Evolutionary conservation across 306 rosid species (phyloP).

Genomic region (Lablab purpureus): DNA sequence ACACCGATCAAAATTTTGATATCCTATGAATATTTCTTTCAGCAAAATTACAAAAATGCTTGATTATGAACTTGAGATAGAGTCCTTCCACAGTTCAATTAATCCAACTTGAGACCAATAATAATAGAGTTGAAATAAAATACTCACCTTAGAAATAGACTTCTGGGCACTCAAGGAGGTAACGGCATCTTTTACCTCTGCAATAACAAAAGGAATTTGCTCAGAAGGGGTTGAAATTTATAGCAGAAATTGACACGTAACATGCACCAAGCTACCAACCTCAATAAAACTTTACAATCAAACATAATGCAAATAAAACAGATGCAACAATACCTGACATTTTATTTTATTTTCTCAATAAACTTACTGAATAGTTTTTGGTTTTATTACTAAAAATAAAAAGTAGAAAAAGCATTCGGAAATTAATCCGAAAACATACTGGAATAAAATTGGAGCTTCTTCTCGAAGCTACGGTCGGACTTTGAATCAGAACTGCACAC

Average conservation of each 20-base stretch:
- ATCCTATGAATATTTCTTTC: background rate
- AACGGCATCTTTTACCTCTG: conserved; percentile 74
- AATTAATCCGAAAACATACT: conserved; percentile 41
- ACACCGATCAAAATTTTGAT: background rate
- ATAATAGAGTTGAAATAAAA: background rate
- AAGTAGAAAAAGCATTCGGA: background rate
- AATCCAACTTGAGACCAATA: background rate
- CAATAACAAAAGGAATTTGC: conserved; percentile 38
- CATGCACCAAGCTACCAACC: conserved; percentile 5
- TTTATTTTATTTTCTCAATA: background rate
- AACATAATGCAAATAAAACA: background rate
- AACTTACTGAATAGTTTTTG: background rate
- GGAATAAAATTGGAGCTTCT: conserved; percentile 58
- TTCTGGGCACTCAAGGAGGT: conserved; percentile 71
- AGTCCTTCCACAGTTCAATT: background rate
- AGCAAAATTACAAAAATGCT: conserved; percentile 12
- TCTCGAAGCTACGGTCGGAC: conserved; percentile 47
- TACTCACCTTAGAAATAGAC: conserved; percentile 69
- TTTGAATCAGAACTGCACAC: conserved; percentile 50
- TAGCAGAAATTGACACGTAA: conserved; percentile 6
- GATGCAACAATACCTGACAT: background rate
- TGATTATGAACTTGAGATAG: background rate
- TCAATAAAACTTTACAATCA: conserved; percentile 12
- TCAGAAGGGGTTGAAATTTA: conserved; percentile 14
- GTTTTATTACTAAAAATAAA: background rate